Percentiles rank a stretch among this genome's conserved stretches.
Conservation (phyloP, 352 stramenopile genomes). For the Phytophthora agathidicida region DNA sequence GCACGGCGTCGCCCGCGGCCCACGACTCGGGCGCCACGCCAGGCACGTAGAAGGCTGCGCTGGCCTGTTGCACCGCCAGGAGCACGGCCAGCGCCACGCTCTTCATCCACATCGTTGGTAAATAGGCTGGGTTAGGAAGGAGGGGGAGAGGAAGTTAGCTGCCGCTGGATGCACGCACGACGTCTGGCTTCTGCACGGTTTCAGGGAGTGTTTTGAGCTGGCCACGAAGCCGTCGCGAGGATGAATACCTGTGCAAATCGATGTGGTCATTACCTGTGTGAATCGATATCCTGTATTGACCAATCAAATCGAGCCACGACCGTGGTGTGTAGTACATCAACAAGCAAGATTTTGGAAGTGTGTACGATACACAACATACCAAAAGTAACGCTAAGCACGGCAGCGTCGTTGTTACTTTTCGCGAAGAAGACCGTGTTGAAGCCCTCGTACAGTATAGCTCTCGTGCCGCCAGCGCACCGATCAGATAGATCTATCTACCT, state of each 20-base stretch:
- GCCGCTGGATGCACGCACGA: slow-evolving; percentile 4
- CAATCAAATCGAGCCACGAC: no score
- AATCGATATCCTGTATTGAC: no score
- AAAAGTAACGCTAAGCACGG: no score
- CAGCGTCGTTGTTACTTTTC: no score
- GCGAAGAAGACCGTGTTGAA: no score
- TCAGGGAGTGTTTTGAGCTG: slow-evolving; percentile 11
- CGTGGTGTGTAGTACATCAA: no score
- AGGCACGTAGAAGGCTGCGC: slow-evolving; percentile 85
- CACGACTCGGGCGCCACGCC: slow-evolving; percentile 87
- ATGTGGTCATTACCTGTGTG: slow-evolving; percentile 7
- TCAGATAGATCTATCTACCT: no score
- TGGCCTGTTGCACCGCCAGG: slow-evolving; percentile 20
- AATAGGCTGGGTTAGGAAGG: slow-evolving; percentile 5
- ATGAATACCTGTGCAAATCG: slow-evolving; percentile 7
- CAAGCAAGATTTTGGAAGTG: no score
- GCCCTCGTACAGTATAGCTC: no score
- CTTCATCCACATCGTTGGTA: slow-evolving; percentile 39
- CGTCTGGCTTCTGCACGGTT: slow-evolving; percentile 30
- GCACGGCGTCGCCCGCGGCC: slow-evolving; percentile 82
- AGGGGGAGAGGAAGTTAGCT: slow-evolving; percentile 6
- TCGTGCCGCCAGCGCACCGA: no score
- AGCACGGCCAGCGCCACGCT: slow-evolving; percentile 34
- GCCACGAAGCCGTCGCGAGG: slow-evolving; percentile 32
- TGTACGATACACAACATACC: no score